phyloP scores from a whole-genome alignment of 176 grass and related monocot genomes.

The Calamus simplicifolius region DNA sequence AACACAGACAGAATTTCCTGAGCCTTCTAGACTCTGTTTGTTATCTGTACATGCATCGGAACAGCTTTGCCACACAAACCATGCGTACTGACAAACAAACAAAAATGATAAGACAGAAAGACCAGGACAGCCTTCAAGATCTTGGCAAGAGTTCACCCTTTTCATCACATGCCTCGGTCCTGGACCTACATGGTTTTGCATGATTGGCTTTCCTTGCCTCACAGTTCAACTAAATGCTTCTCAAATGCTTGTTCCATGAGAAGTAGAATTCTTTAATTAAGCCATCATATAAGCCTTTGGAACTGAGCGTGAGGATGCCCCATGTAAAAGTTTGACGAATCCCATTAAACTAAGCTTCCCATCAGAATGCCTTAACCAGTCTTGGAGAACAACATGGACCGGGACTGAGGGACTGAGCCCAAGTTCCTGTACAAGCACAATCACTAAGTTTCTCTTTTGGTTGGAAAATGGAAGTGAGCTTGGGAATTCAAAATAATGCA shows the following conservation, averaged over 20 bases:
- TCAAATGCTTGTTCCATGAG: too few species aligned
- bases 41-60: conserved; percentile 7
- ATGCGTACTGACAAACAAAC: neutral
- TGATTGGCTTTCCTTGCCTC: neutral
- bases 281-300: conserved; percentile 3
- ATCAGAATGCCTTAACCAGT: conserved; percentile 34
- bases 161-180: neutral
- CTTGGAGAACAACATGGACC: conserved; percentile 36
- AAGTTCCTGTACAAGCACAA: conserved; percentile 19
- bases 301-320: conserved; percentile 22
- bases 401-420: conserved; percentile 32
- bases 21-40: too few species aligned
- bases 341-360: conserved; percentile 37
- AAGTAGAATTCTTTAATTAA: neutral
- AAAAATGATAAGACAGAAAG: neutral
- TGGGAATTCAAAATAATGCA: too few species aligned
- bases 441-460: too few species aligned
- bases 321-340: conserved; percentile 39
- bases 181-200: neutral
- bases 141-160: neutral
- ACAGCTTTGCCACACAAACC: conserved; percentile 2
- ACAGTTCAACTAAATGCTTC: too few species aligned
- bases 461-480: too few species aligned
- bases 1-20: too few species aligned
- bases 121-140: neutral